Evolutionary conservation across 2,329 filamentous ascomycete genomes (phyloP), one percentile per base, ranked within the genome.

Genomic region (Colletotrichum orbiculare): DNA sequence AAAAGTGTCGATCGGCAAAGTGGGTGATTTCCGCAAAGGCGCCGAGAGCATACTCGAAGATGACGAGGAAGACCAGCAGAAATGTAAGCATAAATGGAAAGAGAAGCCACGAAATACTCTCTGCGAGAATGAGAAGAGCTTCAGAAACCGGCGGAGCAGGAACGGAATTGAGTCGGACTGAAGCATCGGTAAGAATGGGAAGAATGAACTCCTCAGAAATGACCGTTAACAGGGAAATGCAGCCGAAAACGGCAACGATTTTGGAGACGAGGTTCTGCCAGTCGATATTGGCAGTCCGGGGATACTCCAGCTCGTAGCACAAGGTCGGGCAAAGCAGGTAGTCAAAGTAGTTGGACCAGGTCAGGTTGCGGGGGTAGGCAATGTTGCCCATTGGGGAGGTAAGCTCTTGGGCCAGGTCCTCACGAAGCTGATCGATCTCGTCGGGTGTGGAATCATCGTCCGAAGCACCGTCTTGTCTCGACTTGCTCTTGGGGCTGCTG

Each of bases 61-160:
- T 98, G 77, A 97, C 94, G 64, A 99, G 89, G 82, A 99, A 99
- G 60, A 98, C 94, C 52, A 98, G 88, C 5, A 98, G 83, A 76
- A 98, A 96, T 4, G 91, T 97, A 67, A 98, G 85, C 93, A 97
- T 97, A 78, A 98, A 99, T 3, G 96, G 96, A 78, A 97, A 98
- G 25, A 99, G 86, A 15, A 99, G 87, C 83, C 92, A 89, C 62
- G 91, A 95, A 74, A 97, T 94, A 12, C 92, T 94, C 82, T 98
- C 96, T 35, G 92, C 88, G 33, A 99, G 85, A 69, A 97, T 89
- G 65, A 99, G 86, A 3, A 88, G 83, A 60, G 87, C 88, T 68
- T 98, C 96, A 2, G 85, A 79, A 35, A 82, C 74, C 45, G 83
- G 76, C 3, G 78, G 73, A 2, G 73, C 54, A 8, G 64, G 60